Base-by-base conservation (phyloP, 1,139 yeast species). In the Saccharomyces hybrid region DNA sequence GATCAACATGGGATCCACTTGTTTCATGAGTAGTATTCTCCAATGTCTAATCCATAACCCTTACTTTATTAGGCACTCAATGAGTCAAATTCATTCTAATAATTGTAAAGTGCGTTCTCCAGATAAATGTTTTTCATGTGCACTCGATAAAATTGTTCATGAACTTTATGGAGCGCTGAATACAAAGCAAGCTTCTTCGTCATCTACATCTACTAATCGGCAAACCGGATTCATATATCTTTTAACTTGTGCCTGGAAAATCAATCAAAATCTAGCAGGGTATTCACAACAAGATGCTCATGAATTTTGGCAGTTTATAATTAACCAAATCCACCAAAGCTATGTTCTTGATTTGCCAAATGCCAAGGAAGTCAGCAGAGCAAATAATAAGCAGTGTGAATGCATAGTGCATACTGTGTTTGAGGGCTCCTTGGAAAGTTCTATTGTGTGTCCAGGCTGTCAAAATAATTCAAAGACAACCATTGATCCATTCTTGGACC, bases 281-380 rank as follows among this genome's bases (percentile, higher is more conserved):
- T 90, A 90, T 60, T 87, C 93, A 50, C 97, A 93, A 71, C 99
- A 93, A 71, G 99, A 93, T 69, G 98, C 99, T 0, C 99, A 93
- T 71, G 99, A 93, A 69, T 93, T 91, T 70, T 84, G 96, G 85
- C 97, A 93, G 67, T 90, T 91, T 68, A 67, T 91, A 31, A 75
- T 91, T 49, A 88, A 91, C 68, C 96, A 89, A 69, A 73, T 93
- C 54, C 99, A 93, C 70, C 75, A 74, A 58, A 88, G 71, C 38
- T 60, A 69, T 31, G 16, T n/a, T 7, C 38, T n/a, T 14, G 56
- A 57, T 49, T 52, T 53, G 32, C 47, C 53, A 26, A 53, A 59
- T 27, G 54, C 77, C 60, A 29, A 55, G 13, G 52, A 53, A 26
- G 53, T 54, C 26, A 57, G 53, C 11, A 49, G 51, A 8, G 55